Percentiles rank a stretch among this genome's conserved stretches.
These are phyloP conservation scores for Strobilomyces dryophilus DNA, from an alignment of 768 basidiomycete species.

Conservation along the genomic window DNA sequence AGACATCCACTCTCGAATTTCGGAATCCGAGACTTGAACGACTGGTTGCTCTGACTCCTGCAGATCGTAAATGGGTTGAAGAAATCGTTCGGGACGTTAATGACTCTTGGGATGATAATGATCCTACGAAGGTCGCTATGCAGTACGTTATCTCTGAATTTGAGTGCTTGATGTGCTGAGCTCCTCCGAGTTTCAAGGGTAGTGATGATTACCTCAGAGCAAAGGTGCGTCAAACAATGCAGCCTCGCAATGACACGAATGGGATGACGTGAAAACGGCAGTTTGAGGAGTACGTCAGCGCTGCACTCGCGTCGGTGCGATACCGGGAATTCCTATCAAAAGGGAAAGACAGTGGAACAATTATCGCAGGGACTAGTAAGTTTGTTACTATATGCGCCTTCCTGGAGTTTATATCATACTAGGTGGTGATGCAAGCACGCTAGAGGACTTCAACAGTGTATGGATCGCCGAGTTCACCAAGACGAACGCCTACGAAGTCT, in stretches of 20 bases:
- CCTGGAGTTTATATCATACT: constrained; percentile 20
- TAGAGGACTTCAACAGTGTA: constrained; percentile 79
- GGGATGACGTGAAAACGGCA: neutral
- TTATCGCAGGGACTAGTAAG: constrained; percentile 60
- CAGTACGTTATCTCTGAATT: constrained; percentile 45
- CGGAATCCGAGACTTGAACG: constrained; percentile 77
- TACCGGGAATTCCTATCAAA: constrained; percentile 83
- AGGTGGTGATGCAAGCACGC: constrained; percentile 55
- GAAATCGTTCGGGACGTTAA: constrained; percentile 87
- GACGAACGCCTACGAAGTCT: constrained; percentile 84
- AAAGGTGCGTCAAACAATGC: constrained; percentile 48
- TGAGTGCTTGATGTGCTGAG: neutral
- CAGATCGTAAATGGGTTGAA: constrained; percentile 98
- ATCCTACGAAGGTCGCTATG: constrained; percentile 56
- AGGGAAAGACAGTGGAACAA: constrained; percentile 55
- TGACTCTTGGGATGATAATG: constrained; percentile 67
- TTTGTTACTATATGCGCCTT: neutral
- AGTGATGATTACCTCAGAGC: constrained; percentile 92
- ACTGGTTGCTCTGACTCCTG: constrained; percentile 75
- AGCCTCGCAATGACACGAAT: neutral
- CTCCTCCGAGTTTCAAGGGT: constrained; percentile 73
- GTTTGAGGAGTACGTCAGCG: constrained; percentile 95
- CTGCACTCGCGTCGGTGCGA: constrained; percentile 83
- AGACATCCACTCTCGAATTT: constrained; percentile 84
- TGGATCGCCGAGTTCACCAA: constrained; percentile 89